Evolutionary conservation across 352 stramenopile genomes (phyloP), one percentile per base, ranked within the genome.

Genomic region (Phytophthora rubi): DNA sequence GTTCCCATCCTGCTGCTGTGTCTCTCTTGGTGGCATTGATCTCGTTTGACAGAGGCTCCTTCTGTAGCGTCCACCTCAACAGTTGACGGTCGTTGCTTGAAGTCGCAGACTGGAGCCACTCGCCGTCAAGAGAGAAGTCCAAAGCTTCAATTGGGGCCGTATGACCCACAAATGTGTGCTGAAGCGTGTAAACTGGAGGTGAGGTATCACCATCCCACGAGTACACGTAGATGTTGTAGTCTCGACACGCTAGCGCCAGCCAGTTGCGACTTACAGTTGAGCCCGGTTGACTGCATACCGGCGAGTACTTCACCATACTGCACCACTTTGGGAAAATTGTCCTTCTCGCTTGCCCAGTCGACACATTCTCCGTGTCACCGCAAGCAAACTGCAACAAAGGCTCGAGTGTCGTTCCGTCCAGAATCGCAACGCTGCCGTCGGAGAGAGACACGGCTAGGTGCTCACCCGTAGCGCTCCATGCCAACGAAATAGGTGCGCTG

Each of bases 201-300:
- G 59, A 23, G 47, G 4, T 7, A 64, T 76, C 30, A 18, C 44
- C 66, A 23, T 83, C 74, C 21, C 39, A 66, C 10, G 59, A 16
- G 56, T 94, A 94, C 6, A 97, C 73, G 70, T 96, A 95, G 16
- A 97, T 79, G 28, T 80, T 84, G 48, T 80, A 92, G 65, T 97
- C 83, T 23, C 85, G 81, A 67, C 79, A 93, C 1, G 76, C 88
- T 15, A 78, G 69, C 54, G 65, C 85, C 65, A 76, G 77, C 73
- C 57, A 80, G 61, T 62, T 65, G 35, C 12, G 65, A 37, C 39
- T 52, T 35, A n/a, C 12, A 45, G 65, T 56, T 30, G 59, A 53
- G 4, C 49, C 32, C 2, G 33, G 3, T 61, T 67, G 51, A 53
- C 28, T 63, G 7, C 16, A 44, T 6, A 51, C 3, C 6, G 80